Evolutionary conservation across 2,329 filamentous ascomycete genomes (phyloP), one percentile per base, ranked within the genome.

Genomic region (Simplicillium aogashimaense): DNA sequence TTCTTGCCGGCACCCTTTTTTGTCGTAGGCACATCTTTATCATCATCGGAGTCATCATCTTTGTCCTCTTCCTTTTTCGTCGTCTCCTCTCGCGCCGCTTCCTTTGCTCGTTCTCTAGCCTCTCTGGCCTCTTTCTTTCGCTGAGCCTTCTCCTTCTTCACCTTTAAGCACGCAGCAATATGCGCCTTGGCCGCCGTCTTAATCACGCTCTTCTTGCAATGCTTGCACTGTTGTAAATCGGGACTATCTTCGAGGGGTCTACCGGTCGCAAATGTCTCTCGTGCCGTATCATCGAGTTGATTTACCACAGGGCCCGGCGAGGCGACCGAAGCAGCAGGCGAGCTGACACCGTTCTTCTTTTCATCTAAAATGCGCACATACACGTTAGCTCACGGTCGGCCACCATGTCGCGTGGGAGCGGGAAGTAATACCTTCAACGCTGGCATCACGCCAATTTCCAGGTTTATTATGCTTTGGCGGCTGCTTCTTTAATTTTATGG

Each of bases 121-220:
- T 86, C 82, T 18, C 81, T 72, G 1, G 81, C 78, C 53, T 85
- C 83, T 53, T 86, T 86, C 63, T 86, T 86, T 39, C 80, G 75
- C 53, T 83, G 79, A 1, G 82, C 81, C 63, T 86, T 86, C 57
- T 86, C 82, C 52, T 83, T 87, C 64, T 94, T 95, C 41, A 88
- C 77, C 50, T 81, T 83, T 42, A 95, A 66, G 53, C 90, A 98
- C 35, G 82, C 78, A 30, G 82, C 81, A 44, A 95, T 86, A 55
- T 98, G 90, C 14, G 77, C 76, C 43, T 82, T 81, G 2, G 86
- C 83, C 1, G 78, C 80, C 28, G 78, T 78, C 52, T 82, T 84
- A 12, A 92, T 69, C 11, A 95, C 76, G 38, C 84, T 84, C 53
- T 94, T 89, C 63, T 92, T 95, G 66, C 90, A 98, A 58, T 94